A percentile compares a stretch with the other conserved stretches of the same genome.
These are phyloP conservation scores for Pythium phragmitis DNA, from an alignment of 352 stramenopile genomes.

Conservation along the genomic window DNA sequence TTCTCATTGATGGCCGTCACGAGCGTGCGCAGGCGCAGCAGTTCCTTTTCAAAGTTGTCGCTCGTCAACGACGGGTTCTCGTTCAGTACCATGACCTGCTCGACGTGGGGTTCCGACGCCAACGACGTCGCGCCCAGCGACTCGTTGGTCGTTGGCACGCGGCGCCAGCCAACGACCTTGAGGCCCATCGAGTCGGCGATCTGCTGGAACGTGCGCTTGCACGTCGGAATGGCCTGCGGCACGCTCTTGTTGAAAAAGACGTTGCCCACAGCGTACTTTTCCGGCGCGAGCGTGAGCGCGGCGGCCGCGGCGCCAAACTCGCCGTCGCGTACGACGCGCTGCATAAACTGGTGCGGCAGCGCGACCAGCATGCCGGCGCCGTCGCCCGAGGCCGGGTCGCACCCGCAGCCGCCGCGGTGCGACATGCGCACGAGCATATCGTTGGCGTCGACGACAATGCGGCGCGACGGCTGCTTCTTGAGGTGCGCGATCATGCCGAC, in stretches of 20 bases:
- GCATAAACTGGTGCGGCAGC: slow-evolving; percentile 95
- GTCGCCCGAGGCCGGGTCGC: slow-evolving; percentile 93
- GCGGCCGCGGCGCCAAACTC: slow-evolving; percentile 58
- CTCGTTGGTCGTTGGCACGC: slow-evolving; percentile 92
- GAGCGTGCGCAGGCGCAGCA: slow-evolving; percentile 53
- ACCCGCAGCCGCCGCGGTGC: slow-evolving; percentile 94
- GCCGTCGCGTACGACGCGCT: slow-evolving; percentile 70
- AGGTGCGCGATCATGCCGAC: slow-evolving; percentile 95
- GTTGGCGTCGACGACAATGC: slow-evolving; percentile 93
- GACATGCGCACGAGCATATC: slow-evolving; percentile 98
- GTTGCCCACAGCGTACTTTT: slow-evolving; percentile 93
- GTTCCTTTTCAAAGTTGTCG: slow-evolving; percentile 93
- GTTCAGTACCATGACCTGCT: slow-evolving; percentile 94
- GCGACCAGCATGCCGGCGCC: slow-evolving; percentile 94
- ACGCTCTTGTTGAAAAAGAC: slow-evolving; percentile 83
- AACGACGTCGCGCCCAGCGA: slow-evolving; percentile 92
- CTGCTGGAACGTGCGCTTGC: slow-evolving; percentile 87
- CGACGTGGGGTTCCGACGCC: slow-evolving; percentile 92
- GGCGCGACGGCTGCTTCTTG: slow-evolving; percentile 91
- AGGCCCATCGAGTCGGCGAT: slow-evolving; percentile 87
- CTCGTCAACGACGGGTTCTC: slow-evolving; percentile 53
- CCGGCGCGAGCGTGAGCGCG: slow-evolving; percentile 39
- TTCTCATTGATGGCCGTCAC: slow-evolving; percentile 66
- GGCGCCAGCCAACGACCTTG: slow-evolving; percentile 91
- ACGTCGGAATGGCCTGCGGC: slow-evolving; percentile 70